Evolutionary conservation across 176 grass and related monocot genomes (phyloP), one percentile per base, ranked within the genome.

Genomic region (Tuctoria greenei): DNA sequence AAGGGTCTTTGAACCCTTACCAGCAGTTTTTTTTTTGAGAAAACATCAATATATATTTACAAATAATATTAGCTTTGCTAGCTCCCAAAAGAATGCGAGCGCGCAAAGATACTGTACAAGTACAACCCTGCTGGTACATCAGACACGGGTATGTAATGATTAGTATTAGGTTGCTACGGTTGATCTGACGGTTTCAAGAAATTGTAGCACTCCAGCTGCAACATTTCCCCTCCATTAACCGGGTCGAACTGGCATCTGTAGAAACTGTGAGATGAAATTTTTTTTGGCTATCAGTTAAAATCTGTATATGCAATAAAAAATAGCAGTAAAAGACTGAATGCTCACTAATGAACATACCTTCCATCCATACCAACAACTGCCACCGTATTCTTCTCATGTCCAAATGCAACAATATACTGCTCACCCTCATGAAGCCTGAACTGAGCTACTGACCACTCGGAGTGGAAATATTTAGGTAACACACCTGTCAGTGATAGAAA

Each of bases 301-400:
- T 21, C 4, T 45, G 20, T 3, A 13, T 45, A 0, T 12, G 0
- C 27, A 1, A 59, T 36, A 45, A 47, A 5, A 45, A 47, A 5
- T 5, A 25, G 6, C 3, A 14, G 0, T 31, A 10, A 42, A 23
- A 52, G 9, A 64, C 26, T 4, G 0, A 4, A 42, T 35, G 6
- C 25, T 24, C 2, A 8, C 28, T 2, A 41, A 71, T 36, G 8
- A 1, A 0, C 0, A 35, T 73, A 95, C 96, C 96, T 95, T 90
- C 92, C 92, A 75, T 99, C 92, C 96, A 99, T 95, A n/a, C 96
- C 96, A 60, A 99, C 89, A 83, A 95, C 81, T 46, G 93, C 85
- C 61, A 95, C 84, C 0, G 96, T 99, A 64, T 99, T 93, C 78
- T 95, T 99, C 65, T 95, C 87, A 26, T 99, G 92, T 11, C 96